Evolutionary conservation across 2,329 filamentous ascomycete genomes (phyloP), one percentile per base, ranked within the genome.

Genomic region (Zymoseptoria crescenta): DNA sequence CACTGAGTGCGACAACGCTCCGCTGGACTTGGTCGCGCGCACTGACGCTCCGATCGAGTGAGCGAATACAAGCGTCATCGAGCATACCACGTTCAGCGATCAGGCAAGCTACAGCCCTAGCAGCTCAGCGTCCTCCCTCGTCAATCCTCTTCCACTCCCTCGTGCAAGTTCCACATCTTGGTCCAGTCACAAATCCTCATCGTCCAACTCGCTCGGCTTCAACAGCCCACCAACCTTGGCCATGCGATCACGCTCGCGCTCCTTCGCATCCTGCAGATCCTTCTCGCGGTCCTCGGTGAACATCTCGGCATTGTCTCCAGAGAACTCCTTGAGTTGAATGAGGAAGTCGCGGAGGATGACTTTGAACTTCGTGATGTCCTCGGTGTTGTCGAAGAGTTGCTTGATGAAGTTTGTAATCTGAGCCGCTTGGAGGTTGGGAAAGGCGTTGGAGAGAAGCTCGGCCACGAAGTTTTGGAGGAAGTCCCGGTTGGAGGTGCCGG

Each of bases 321-420:
- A 87, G 70, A 97, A 99, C 76, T 99, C 95, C 77, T 96, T 96
- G 67, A 99, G 81, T 21, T 92, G 95, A 69, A 99, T 96, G 67
- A 99, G 79, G 83, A 99, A 99, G 76, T 99, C 94, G 65, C 94
- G 91, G 56, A 99, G 80, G 70, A 95, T 91, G 57, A 96, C 85
- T 74, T 96, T 96, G 86, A 99, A 99, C 74, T 91, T 91, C 72
- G 90, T 89, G 65, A 95, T 86, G 70, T 96, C 89, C 58, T 88
- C 89, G 74, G 96, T 97, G 66, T 89, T 83, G 6, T 87, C 83
- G 75, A 99, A 96, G 9, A 99, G 79, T 9, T 90, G 90, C 68
- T 95, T 86, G 55, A 97, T 92, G 74, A 99, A 99, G 57, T 83
- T 83, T 65, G 87, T 84, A 68, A 97, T 94, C 84, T 99, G 94